phyloP scores from a whole-genome alignment of 1,284 basidiomycete genomes.

The Sporisorium iseilematis-ciliati region DNA sequence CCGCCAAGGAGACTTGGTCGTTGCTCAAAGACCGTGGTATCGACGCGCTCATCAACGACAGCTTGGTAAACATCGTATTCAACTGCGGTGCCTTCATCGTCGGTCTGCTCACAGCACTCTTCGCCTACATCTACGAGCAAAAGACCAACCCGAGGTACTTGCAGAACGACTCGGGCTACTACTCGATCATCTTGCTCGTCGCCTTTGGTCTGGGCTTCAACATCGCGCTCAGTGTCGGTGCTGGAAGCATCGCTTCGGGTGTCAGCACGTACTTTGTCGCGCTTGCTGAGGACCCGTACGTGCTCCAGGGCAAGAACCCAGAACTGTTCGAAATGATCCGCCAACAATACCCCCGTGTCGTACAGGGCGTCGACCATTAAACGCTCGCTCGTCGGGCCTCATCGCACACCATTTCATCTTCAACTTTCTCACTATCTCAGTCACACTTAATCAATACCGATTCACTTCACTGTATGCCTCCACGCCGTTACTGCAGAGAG shows the following conservation, averaged over 20 bases:
- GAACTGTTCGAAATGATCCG: conserved; percentile 61
- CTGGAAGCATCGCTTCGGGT: conserved; percentile 65
- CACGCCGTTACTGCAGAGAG: no score
- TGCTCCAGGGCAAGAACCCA: conserved; percentile 55
- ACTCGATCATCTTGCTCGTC: conserved; percentile 56
- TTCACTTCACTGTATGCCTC: no score
- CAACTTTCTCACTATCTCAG: no score
- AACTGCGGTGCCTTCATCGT: conserved; percentile 76
- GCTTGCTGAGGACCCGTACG: conserved; percentile 59
- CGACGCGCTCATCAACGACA: conserved; percentile 86
- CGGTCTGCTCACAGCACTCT: conserved; percentile 81
- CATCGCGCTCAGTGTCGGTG: conserved; percentile 68
- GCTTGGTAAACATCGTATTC: conserved; percentile 77
- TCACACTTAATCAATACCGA: no score
- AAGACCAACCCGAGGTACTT: conserved; percentile 62
- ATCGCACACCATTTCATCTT: no score
- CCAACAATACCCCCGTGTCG: conserved; percentile 68
- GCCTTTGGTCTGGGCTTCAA: conserved; percentile 68
- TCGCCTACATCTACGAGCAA: conserved; percentile 82
- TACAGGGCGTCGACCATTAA: conserved; percentile 58
- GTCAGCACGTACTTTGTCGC: conserved; percentile 70
- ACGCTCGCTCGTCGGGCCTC: no score
- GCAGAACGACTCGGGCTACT: conserved; percentile 51
- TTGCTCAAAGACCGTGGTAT: conserved; percentile 83
- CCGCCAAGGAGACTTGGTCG: conserved; percentile 92